Evolutionary conservation across 345 rosid species (phyloP).

Genomic region (Toxicodendron radicans): DNA sequence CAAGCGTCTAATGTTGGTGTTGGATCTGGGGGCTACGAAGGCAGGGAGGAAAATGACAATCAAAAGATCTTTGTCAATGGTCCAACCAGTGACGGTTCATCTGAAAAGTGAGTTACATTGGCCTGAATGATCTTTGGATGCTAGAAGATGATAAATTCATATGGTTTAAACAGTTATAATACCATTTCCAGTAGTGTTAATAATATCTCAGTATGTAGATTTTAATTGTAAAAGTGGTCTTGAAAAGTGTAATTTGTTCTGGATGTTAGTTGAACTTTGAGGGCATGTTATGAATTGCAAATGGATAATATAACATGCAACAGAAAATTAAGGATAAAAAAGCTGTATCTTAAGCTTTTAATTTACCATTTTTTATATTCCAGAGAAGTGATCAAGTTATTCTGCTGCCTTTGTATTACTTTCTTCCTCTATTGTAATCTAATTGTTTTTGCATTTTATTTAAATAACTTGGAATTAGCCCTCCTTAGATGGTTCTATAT

Average conservation of each 20-base stretch:
- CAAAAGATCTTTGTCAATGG: slow-evolving; percentile 38
- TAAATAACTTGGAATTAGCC: background rate
- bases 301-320: background rate
- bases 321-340: background rate
- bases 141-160: background rate
- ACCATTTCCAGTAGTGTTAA: background rate
- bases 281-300: background rate
- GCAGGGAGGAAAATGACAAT: slow-evolving; percentile 48
- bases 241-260: background rate
- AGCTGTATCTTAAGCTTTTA: background rate
- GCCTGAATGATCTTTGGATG: background rate
- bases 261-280: background rate
- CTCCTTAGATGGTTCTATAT: background rate
- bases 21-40: slow-evolving; percentile 71
- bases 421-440: background rate
- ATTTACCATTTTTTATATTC: background rate
- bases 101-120: slow-evolving; percentile 54
- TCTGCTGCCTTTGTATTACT: background rate
- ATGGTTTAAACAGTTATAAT: background rate
- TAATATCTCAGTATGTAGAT: background rate
- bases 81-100: slow-evolving; percentile 41
- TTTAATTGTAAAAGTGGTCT: background rate
- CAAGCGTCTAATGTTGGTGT: slow-evolving; percentile 63
- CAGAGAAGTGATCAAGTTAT: slow-evolving; percentile 5
- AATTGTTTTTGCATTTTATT: no score